Evolutionary conservation across 176 grass and related monocot species (phyloP).

Genomic region (Carex parvula): DNA sequence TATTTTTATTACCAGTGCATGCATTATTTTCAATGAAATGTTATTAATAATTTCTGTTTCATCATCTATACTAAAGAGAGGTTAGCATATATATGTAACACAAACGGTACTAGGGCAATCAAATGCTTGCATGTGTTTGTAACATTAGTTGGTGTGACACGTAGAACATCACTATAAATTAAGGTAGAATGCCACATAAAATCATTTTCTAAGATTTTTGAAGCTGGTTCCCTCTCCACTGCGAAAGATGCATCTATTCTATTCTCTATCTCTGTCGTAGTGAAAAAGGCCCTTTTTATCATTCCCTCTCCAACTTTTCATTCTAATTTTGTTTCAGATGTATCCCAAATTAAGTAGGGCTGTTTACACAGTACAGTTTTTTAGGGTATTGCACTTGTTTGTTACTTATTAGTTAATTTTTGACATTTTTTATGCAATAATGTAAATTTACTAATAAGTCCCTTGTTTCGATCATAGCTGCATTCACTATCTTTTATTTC

Average conservation of each 20-base stretch:
- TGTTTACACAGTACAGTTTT: not conserved
- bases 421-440: not conserved
- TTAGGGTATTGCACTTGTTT: not conserved
- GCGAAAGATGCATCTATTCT: slow-evolving; percentile 64
- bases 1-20: not conserved
- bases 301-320: slow-evolving; percentile 2
- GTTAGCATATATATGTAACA: not conserved
- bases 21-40: slow-evolving; percentile 3
- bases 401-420: not conserved
- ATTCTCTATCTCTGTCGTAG: slow-evolving; percentile 30
- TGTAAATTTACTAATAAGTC: not conserved
- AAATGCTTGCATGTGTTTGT: not conserved
- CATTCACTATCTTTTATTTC: not conserved
- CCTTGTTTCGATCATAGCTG: not conserved
- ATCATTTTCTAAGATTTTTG: slow-evolving; percentile 19
- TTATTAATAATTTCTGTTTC: not conserved
- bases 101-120: not conserved
- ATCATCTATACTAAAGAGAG: not conserved
- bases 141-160: not conserved
- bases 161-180: not conserved
- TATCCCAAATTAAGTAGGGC: slow-evolving; percentile 14
- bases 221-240: slow-evolving; percentile 54
- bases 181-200: slow-evolving; percentile 4
- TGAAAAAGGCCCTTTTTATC: slow-evolving; percentile 24
- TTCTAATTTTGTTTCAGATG: slow-evolving; percentile 25